Conservation (phyloP, 2,329 filamentous ascomycete species). For the Metarhizium anisopliae region DNA sequence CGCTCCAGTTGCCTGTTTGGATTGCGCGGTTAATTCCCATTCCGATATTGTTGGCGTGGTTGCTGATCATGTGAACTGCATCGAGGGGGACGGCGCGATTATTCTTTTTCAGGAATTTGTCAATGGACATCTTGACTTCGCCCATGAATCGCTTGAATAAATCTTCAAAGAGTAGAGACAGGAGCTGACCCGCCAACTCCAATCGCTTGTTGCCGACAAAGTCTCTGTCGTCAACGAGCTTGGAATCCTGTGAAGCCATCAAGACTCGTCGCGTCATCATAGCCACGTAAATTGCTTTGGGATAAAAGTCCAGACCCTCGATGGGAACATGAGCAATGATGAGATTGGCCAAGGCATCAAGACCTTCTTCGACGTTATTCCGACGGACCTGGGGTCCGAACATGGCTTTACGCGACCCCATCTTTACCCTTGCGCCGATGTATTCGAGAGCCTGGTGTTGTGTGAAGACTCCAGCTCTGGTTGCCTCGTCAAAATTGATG, state of each 20-base stretch:
- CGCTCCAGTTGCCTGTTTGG: conserved; percentile 93
- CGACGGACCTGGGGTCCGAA: conserved; percentile 51
- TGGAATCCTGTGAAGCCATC: conserved; percentile 85
- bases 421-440: conserved; percentile 79
- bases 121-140: conserved; percentile 85
- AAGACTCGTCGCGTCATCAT: conserved; percentile 96
- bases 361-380: conserved; percentile 81
- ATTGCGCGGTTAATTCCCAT: conserved; percentile 92
- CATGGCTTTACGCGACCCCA: conserved; percentile 59
- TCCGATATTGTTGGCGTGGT: conserved; percentile 80
- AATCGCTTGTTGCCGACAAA: conserved; percentile 97
- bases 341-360: conserved; percentile 86
- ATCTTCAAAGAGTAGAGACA: conserved; percentile 93
- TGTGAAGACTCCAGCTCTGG: conserved; percentile 75
- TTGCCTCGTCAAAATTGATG: conserved; percentile 89
- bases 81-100: conserved; percentile 85
- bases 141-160: conserved; percentile 91
- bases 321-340: conserved; percentile 94
- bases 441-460: conserved; percentile 95
- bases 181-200: conserved; percentile 86
- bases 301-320: conserved; percentile 83
- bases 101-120: conserved; percentile 91
- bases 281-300: conserved; percentile 93
- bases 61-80: conserved; percentile 73
- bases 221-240: conserved; percentile 88